Evolutionary conservation across 2,329 filamentous ascomycete species (phyloP), one percentile per base, ranked within the genome.

Genomic region (Penicillium sp.): DNA sequence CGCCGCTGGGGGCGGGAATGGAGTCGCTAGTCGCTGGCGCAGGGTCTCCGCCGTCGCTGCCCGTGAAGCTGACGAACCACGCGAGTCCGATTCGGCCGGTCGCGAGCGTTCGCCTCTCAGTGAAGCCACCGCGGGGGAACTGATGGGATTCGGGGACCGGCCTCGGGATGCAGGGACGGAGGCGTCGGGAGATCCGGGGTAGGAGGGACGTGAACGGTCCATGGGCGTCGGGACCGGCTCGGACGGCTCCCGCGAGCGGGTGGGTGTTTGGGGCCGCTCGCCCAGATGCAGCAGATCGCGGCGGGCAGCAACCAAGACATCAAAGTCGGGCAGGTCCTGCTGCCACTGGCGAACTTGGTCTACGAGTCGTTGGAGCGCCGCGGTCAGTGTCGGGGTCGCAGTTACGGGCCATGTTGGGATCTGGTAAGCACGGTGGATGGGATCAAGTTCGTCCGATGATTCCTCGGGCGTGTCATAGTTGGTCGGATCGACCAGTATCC

Each of bases 401-500:
- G 77, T 18, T 78, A 81, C 18, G 80, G 69, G 44, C 77, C 76
- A 54, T 72, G 76, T 57, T 68, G 72, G 42, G 67, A 72, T 83
- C 79, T 63, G 50, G 46, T 72, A 71, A n/a, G 67, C 63, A 6
- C 53, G 54, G 3, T 53, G 58, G 36, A 71, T 58, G 14, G 62
- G 53, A 6, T 67, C 62, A 13, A 69, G 44, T n/a, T 56, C 52
- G 31, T 67, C 60, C 8, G 77, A 76, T 52, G 52, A 50, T 13
- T 63, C 44, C 18, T 56, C 41, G 1, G 49, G 36, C 10, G 28
- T 14, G 5, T 76, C 74, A 63, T 85, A 88, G 53, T 76, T 79
- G n/a, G 75, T 77, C 4, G 89, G 88, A 47, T 87, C 84, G 14
- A 90, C 85, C 5, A 92, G 77, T 27, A 97, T 76, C 92, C 94